Evolutionary conservation across 257 asterid species (phyloP).

Genomic region (Rubia yunnanensis): DNA sequence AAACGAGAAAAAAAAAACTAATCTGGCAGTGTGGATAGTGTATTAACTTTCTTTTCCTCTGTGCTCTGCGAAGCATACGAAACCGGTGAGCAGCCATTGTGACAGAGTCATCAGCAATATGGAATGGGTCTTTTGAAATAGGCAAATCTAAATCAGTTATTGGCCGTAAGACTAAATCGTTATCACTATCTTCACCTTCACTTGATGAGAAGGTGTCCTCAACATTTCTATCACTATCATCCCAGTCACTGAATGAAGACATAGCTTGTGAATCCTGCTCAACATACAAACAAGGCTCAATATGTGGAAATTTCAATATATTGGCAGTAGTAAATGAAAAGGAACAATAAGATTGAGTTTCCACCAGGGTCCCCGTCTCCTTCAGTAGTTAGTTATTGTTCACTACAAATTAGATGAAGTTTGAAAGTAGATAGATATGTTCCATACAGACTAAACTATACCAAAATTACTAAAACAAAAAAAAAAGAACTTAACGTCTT

Average conservation of each 20-base stretch:
- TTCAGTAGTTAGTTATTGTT: neutral
- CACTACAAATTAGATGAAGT: neutral
- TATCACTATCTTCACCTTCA: conserved; percentile 83
- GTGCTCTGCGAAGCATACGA: conserved; percentile 49
- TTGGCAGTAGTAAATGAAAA: neutral
- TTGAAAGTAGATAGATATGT: neutral
- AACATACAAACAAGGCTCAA: conserved; percentile 9
- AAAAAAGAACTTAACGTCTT: neutral
- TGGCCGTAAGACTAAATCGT: conserved; percentile 62
- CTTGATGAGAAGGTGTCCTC: conserved; percentile 57
- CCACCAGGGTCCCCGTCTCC: neutral
- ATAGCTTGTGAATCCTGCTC: conserved; percentile 46
- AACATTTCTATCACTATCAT: conserved; percentile 26
- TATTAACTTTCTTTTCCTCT: conserved; percentile 52
- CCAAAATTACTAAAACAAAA: neutral
- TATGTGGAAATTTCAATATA: conserved; percentile 2
- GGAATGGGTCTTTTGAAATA: conserved; percentile 43
- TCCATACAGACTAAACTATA: neutral
- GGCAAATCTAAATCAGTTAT: conserved; percentile 76
- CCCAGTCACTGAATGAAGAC: conserved; percentile 56
- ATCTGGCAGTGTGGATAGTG: conserved; percentile 5
- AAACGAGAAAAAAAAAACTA: neutral
- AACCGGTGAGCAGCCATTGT: conserved; percentile 59
- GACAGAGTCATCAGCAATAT: conserved; percentile 43
- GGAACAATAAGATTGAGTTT: neutral